These are phyloP conservation scores for Colletotrichum chrysophilum DNA, from an alignment of 2,329 filamentous ascomycete species.

Conservation along the genomic window DNA sequence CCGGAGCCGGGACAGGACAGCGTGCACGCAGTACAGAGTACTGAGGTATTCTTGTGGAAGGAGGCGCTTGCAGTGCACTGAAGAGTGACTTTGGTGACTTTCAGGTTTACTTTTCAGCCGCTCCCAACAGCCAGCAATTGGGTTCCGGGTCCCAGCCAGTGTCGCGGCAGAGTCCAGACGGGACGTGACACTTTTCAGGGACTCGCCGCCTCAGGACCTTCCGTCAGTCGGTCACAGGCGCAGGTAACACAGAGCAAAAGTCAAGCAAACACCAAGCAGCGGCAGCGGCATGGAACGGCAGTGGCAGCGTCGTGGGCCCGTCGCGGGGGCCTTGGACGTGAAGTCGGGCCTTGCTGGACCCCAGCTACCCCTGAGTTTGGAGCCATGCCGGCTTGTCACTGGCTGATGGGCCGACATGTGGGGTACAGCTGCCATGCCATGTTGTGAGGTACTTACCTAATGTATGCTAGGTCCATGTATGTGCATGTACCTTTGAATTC, in stretches of 20 bases:
- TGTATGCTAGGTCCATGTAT: not conserved
- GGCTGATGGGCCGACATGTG: not conserved
- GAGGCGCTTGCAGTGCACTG: not conserved
- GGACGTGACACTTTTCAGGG: not conserved
- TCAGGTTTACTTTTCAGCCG: not conserved
- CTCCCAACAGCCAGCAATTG: not conserved
- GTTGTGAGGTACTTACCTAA: not conserved
- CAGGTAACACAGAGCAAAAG: not conserved
- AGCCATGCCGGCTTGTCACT: not conserved
- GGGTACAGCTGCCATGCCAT: not conserved
- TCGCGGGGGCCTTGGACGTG: not conserved
- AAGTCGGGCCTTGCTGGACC: conserved; percentile 3
- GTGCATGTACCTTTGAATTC: not conserved
- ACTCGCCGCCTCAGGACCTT: not conserved
- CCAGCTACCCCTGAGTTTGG: conserved; percentile 15
- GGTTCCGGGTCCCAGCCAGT: not conserved
- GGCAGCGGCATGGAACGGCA: not conserved
- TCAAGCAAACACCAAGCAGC: not conserved
- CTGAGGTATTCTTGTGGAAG: not conserved
- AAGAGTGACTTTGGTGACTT: not conserved
- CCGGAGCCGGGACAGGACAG: not conserved
- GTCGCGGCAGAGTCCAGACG: not conserved
- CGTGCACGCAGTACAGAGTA: not conserved
- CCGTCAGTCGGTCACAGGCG: not conserved
- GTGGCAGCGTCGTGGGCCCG: not conserved